phyloP scores from a whole-genome alignment of 2,329 filamentous ascomycete species.

The Nectriaceae sp. region DNA sequence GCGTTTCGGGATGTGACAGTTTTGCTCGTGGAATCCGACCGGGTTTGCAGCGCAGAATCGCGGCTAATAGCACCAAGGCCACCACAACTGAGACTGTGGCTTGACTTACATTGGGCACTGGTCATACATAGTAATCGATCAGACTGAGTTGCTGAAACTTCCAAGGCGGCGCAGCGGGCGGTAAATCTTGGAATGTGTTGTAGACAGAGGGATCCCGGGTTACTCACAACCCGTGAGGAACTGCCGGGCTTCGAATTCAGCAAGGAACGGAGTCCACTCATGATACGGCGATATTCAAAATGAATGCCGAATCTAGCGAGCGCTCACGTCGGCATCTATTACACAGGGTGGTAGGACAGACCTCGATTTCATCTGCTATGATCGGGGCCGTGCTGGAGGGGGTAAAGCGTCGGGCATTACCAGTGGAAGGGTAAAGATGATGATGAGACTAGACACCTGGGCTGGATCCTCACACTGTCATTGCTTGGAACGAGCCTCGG shows the following conservation, averaged over 20 bases:
- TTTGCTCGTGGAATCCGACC: not conserved
- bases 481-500: too few relatives aligned
- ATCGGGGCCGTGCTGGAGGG: not conserved
- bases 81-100: slow-evolving; percentile 1
- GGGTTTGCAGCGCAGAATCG: not conserved
- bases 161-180: too few relatives aligned
- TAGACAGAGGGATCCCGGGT: too few relatives aligned
- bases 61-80: not conserved
- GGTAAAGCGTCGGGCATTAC: not conserved
- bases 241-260: not conserved
- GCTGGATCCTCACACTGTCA: not conserved
- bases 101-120: too few relatives aligned
- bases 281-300: not conserved
- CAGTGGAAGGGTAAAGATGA: not conserved
- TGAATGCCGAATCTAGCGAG: not conserved
- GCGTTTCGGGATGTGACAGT: not conserved
- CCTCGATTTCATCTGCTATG: not conserved
- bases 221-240: not conserved
- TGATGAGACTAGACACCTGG: not conserved
- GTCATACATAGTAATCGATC: too few relatives aligned
- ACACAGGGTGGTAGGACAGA: not conserved
- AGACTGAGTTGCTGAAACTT: too few relatives aligned
- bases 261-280: not conserved
- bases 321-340: not conserved
- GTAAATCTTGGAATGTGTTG: too few relatives aligned